A percentile compares a stretch with the other conserved stretches of the same genome.
Conservation (phyloP, 345 rosid genomes). For the Syzygium jambos region DNA sequence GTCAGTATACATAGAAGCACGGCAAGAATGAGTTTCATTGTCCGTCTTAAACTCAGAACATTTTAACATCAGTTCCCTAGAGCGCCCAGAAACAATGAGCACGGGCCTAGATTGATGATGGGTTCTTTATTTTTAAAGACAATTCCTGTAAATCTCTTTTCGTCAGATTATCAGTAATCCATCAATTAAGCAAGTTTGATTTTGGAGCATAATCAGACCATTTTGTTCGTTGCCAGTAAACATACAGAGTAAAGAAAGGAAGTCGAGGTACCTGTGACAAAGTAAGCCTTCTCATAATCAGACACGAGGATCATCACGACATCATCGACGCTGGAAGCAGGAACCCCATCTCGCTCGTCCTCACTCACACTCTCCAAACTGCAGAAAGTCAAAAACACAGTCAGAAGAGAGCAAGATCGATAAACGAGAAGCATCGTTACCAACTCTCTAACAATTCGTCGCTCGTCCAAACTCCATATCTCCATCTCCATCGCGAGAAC, state of each 20-base stretch:
- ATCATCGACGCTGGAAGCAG: conserved; percentile 39
- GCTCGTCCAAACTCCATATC: not conserved
- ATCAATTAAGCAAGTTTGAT: not conserved
- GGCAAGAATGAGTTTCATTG: not conserved
- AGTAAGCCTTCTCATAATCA: conserved; percentile 76
- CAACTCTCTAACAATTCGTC: not conserved
- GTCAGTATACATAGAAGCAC: not conserved
- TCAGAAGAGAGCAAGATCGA: not conserved
- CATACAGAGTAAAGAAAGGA: not conserved
- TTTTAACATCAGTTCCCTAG: not conserved
- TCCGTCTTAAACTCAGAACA: not conserved
- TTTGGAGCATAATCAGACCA: not conserved
- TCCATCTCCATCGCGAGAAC: not conserved
- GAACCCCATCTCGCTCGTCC: conserved; percentile 12
- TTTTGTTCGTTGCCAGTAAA: not conserved
- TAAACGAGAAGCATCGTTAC: not conserved
- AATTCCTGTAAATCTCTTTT: not conserved
- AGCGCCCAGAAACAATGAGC: not conserved
- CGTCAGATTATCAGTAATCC: not conserved
- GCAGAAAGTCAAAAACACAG: not conserved
- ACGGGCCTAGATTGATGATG: not conserved
- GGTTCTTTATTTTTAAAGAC: not conserved
- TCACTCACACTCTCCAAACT: conserved; percentile 7
- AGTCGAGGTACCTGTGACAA: conserved; percentile 56
- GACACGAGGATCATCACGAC: conserved; percentile 40